Conservation (phyloP, 2,329 filamentous ascomycete species). For the Colletotrichum destructivum region DNA sequence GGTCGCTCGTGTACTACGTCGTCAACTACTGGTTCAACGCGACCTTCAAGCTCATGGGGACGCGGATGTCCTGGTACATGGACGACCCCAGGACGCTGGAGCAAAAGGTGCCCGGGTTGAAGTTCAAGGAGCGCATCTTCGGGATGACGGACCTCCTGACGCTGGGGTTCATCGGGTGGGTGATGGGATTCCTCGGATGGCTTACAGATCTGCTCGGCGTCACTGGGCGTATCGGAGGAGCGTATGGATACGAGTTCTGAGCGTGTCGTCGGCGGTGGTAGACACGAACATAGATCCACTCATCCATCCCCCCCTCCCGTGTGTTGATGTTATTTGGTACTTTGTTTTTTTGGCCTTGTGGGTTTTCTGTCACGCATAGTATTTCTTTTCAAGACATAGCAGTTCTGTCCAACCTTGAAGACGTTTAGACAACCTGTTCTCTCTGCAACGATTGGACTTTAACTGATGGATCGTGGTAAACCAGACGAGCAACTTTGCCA, state of each 20-base stretch:
- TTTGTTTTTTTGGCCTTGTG: neutral
- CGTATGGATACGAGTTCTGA: constrained; percentile 33
- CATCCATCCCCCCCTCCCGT: no score
- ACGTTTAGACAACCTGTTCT: neutral
- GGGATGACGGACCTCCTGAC: constrained; percentile 4
- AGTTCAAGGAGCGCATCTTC: constrained; percentile 31
- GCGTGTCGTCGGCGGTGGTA: no score
- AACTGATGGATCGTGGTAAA: no score
- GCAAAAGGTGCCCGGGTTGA: constrained; percentile 20
- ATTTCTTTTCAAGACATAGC: no score
- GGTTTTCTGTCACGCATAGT: neutral
- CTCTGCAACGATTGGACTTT: no score
- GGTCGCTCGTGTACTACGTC: constrained; percentile 7
- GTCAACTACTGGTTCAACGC: constrained; percentile 14
- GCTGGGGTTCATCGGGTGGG: constrained; percentile 11
- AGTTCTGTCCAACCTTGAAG: no score
- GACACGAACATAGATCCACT: neutral
- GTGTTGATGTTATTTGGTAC: neutral
- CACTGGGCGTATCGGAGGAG: constrained; percentile 14
- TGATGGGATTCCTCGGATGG: constrained; percentile 26
- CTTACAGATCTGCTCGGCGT: constrained; percentile 13
- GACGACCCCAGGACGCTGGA: constrained; percentile 23
- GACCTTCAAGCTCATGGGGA: constrained; percentile 29
- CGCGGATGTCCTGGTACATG: constrained; percentile 22
- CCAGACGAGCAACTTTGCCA: neutral